Evolutionary conservation across 2,329 filamentous ascomycete genomes (phyloP).

Genomic region (Harringtonia aguacate): DNA sequence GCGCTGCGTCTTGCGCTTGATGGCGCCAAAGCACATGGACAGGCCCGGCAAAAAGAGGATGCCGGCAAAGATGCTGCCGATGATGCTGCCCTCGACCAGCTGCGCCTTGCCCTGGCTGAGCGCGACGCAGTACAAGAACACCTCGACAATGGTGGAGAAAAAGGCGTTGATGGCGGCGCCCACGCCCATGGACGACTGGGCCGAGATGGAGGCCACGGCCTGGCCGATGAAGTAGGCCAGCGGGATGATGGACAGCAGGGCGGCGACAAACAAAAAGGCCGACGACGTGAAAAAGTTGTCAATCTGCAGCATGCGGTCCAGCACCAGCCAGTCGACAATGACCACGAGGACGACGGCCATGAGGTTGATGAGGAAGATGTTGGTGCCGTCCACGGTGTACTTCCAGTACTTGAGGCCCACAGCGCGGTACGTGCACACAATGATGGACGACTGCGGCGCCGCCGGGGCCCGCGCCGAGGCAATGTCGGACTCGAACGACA

Average conservation of each 20-base stretch:
- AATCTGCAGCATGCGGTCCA: constrained; percentile 58
- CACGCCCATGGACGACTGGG: constrained; percentile 95
- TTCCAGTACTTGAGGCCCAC: constrained; percentile 97
- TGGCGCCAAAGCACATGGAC: constrained; percentile 97
- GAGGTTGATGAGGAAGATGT: constrained; percentile 97
- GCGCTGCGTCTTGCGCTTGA: constrained; percentile 95
- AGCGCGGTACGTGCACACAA: constrained; percentile 93
- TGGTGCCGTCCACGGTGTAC: constrained; percentile 95
- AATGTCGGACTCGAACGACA: constrained; percentile 85
- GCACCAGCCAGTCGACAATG: constrained; percentile 82
- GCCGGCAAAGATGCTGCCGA: constrained; percentile 95
- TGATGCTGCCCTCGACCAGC: constrained; percentile 91
- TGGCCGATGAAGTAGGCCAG: constrained; percentile 98
- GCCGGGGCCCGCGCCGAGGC: constrained; percentile 61
- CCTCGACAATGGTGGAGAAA: constrained; percentile 94
- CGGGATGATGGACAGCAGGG: constrained; percentile 85
- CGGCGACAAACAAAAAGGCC: constrained; percentile 75
- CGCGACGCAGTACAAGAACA: constrained; percentile 94
- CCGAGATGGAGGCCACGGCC: constrained; percentile 95
- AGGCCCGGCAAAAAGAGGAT: constrained; percentile 88
- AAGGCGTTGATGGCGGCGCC: constrained; percentile 97
- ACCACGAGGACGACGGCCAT: constrained; percentile 89
- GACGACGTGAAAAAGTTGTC: constrained; percentile 68
- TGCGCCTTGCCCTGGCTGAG: constrained; percentile 84
- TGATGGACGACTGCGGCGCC: constrained; percentile 69